Base-by-base conservation (phyloP, 345 rosid genomes). In the Camelina hispida region DNA sequence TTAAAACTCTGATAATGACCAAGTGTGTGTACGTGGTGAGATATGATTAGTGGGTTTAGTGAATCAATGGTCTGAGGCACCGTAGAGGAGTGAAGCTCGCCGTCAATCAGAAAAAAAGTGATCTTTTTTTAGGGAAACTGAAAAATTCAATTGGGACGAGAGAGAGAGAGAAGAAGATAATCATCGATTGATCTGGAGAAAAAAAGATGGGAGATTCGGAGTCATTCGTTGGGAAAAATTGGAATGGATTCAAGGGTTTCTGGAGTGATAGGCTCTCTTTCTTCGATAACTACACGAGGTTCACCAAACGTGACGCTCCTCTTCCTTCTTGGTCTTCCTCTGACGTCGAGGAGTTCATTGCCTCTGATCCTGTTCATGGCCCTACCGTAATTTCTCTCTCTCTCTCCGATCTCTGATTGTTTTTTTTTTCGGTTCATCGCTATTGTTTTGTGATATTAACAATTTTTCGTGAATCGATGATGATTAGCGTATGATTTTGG, bases 321-420 rank as follows among this genome's bases (percentile, higher is more conserved):
- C 90, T 87, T 46, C 93, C 95, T 48, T 74, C 89, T 35, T 94
- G 97, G 97, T 90, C 97, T 25, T 66, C 82, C 70, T 82, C 95
- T 37, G 99, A 94, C 69, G 91, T 91, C 44, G 83, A 88, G 0
- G 87, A 87, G 2, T 94, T 94, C 86, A 88, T 94, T 9, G 93
- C 93, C 54, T 83, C 96, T 46, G 99, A 94, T 87, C 91, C 93
- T 15, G 73, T 84, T 38, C 83, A 90, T 64, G 99, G 97, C 79
- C 91, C 96, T 76, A 57, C 83, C 53, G 99, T 94, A 88, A 17
- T 46, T 6, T 48, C 35, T 34, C 37, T 34, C 37, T 32, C 7
- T 32, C 35, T 32, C 35, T 11, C 38, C 64, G 22, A 18, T 48
- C 22, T 48, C 22, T 7, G 18, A 15, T 46, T 46, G 51, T 11